A percentile compares a stretch with the other conserved stretches of the same genome.
Evolutionary conservation across 1,284 basidiomycete genomes (phyloP).

Genomic region (Hymenochaete sp.): DNA sequence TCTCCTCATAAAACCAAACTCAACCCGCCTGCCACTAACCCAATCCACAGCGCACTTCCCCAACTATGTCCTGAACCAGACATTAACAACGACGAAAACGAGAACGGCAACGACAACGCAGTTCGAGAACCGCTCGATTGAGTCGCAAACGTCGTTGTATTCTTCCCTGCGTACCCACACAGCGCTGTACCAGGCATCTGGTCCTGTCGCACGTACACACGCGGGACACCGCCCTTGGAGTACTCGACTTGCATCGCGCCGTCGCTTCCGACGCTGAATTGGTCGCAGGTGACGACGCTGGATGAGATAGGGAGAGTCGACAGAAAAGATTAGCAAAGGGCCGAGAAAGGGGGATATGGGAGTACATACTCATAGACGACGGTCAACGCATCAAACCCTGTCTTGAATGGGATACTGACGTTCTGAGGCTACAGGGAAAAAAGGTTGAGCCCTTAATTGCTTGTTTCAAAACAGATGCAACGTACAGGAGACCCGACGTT

Average conservation of each 20-base stretch:
- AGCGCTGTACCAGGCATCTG: constrained; percentile 8
- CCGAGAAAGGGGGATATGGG: background rate
- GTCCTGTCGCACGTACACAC: constrained; percentile 3
- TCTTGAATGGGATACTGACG: constrained; percentile 44
- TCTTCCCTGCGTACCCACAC: constrained; percentile 5
- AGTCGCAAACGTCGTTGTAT: background rate
- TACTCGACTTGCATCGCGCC: constrained; percentile 53
- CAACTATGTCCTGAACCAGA: too few relatives aligned
- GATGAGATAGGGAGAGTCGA: background rate
- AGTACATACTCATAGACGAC: constrained; percentile 46
- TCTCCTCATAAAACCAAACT: too few relatives aligned
- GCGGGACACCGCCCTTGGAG: constrained; percentile 42
- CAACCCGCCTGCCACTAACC: too few relatives aligned
- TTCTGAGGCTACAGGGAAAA: constrained; percentile 40
- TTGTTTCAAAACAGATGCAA: constrained; percentile 3
- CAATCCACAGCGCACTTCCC: too few relatives aligned
- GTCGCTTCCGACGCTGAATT: constrained; percentile 56
- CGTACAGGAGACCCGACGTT: constrained; percentile 69
- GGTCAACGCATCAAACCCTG: constrained; percentile 39
- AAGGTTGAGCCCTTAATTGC: background rate
- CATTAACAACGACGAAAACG: too few relatives aligned
- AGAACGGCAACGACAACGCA: too few relatives aligned
- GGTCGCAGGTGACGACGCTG: constrained; percentile 53
- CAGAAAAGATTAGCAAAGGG: background rate
- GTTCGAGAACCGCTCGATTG: background rate